Evolutionary conservation across 108 stramenopile species (phyloP), one percentile per base, ranked within the genome.

Genomic region (Nitzschia palea): DNA sequence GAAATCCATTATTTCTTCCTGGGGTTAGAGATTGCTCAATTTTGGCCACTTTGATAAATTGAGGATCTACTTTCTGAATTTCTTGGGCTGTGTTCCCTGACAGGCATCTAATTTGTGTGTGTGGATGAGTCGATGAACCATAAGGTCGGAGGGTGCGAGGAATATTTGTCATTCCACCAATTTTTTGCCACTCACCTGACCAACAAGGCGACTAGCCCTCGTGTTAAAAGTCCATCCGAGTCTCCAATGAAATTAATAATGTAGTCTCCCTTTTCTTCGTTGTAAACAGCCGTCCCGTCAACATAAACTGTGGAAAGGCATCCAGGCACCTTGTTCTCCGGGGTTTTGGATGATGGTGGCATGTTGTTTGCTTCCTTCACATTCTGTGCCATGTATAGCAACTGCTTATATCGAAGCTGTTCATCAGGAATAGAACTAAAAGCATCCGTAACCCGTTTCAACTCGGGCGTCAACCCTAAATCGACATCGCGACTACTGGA

Each of bases 1-100:
- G 78, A 69, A 98, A 98, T 36, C 98, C 98, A 80, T 98, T 98
- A 78, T 98, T 98, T 44, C 98, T 77, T 17, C 97, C 96, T 23
- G 87, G 95, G 30, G 98, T 98, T 50, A 98, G 73, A 30, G 84
- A 86, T 51, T 93, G 86, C 25, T 87, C 86, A 55, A 98, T 91
- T 26, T 90, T 86, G 18, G 96, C 94, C 12, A 65, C 70, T 50
- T 89, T 70, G 61, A 98, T 92, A 64, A 98, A 98, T 67, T 80
- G 68, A 2, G 97, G 96, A 61, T 95, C 85, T 2, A 96, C 87
- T 26, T 67, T 66, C 54, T 86, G 71, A 70, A 91, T 91, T 47
- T 80, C 65, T 61, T 85, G 77, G 0, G 93, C 83, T 0, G 89
- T 91, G 47, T 80, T 80, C 5, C 89, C 93, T 12, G 80, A 84